Conservation (phyloP, 78 protist genomes). For the Tieghemostelium lacteum region DNA sequence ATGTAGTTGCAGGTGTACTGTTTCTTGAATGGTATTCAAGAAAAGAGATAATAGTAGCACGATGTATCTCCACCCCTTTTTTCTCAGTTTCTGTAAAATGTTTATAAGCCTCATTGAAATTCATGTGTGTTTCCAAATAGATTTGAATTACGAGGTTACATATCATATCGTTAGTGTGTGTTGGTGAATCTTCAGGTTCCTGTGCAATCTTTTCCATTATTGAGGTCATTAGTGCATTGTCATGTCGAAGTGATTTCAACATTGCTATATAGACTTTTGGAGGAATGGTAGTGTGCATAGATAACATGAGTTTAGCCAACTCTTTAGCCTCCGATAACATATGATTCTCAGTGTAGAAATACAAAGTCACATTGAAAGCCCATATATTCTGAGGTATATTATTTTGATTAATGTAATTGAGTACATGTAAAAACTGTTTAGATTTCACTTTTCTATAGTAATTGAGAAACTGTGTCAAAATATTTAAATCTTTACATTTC, state of each 20-base stretch:
- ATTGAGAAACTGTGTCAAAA: not conserved
- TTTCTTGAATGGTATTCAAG: not conserved
- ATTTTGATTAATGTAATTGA: not conserved
- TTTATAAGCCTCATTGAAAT: not conserved
- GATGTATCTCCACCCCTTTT: not conserved
- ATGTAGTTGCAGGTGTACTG: not conserved
- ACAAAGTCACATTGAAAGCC: not conserved
- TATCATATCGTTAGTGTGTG: not conserved
- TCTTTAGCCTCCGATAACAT: not conserved
- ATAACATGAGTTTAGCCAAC: not conserved
- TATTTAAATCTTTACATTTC: not conserved
- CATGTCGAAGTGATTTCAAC: not conserved
- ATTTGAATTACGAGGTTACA: not conserved
- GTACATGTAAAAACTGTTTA: not conserved
- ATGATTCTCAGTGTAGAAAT: not conserved
- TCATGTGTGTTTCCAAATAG: not conserved
- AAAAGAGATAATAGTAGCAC: not conserved
- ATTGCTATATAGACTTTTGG: not conserved
- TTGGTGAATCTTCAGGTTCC: not conserved
- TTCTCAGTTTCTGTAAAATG: not conserved
- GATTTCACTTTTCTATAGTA: not conserved
- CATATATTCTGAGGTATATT: constrained; percentile 20
- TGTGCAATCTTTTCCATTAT: not conserved
- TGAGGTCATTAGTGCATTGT: not conserved
- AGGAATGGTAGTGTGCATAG: not conserved